Base-by-base conservation (phyloP, 495 filamentous ascomycete species). In the Patellaria atrata region DNA sequence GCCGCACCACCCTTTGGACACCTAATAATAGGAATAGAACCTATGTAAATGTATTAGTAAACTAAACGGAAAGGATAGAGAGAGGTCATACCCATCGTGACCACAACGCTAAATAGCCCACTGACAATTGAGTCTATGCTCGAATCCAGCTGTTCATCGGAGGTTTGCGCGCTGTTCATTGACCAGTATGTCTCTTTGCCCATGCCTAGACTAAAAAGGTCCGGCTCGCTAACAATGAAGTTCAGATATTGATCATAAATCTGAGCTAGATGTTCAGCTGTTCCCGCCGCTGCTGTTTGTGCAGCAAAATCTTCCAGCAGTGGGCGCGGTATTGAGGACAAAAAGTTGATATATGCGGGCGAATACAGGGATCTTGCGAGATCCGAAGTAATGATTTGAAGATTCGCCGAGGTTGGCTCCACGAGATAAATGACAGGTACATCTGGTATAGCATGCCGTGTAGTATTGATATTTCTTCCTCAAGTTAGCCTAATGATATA, bases 231-330 rank as follows among this genome's bases (percentile, higher is more conserved):
- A 29, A 94, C 87, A 37, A 96, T 80, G 53, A 96, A 99, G 52
- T 99, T 99, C 24, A 99, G 68, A 40, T 96, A 94, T 51, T 99
- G 91, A 53, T 99, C 91, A 48, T 77, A 99, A 22, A 99, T 75
- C 48, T 94, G 86, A 11, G 84, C 73, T 33, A 99, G 80, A 42
- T 77, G 73, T 45, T 94, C 87, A 2, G 84, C 72, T 2, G 84
- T 89, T 9, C 75, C 79, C 13, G 80, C 75, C 14, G 78, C 58
- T 1, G 82, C 91, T 22, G 89, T 87, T 51, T 91, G 73, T 12
- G 77, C 68, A 5, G 86, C 91, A 53, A 96, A 96, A 42, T 96
- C 87, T 64, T 99, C 91, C 40, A 99, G 74, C 16, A 99, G 65
- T 10, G 85, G 79, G 31, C 91, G 71, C 1, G 89, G 83, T 42